Evolutionary conservation across 768 basidiomycete genomes (phyloP).

Genomic region (Neoboletus subvelutipes): DNA sequence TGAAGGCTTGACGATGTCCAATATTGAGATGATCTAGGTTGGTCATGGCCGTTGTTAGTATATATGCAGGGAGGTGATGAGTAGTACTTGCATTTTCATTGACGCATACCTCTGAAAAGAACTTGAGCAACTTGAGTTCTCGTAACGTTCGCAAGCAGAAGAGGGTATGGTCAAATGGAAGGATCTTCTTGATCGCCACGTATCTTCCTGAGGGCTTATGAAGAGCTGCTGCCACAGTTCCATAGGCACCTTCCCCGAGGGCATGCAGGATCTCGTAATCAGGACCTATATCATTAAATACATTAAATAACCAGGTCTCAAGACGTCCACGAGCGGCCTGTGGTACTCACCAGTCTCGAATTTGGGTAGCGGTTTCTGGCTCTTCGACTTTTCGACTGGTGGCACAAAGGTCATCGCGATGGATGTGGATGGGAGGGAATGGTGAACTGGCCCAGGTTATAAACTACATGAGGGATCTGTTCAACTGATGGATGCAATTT

Average conservation of each 20-base stretch:
- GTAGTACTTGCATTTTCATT: slow-evolving; percentile 67
- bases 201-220: slow-evolving; percentile 79
- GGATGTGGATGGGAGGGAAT: not conserved
- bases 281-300: slow-evolving; percentile 44
- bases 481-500: slow-evolving; percentile 10
- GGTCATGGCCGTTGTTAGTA: slow-evolving; percentile 2
- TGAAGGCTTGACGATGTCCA: slow-evolving; percentile 86
- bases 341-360: slow-evolving; percentile 61
- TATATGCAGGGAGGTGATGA: not conserved
- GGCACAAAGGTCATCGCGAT: slow-evolving; percentile 6
- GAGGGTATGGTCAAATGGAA: slow-evolving; percentile 91
- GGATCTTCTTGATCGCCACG: slow-evolving; percentile 95
- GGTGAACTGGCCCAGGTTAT: not conserved
- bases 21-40: slow-evolving; percentile 81
- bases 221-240: slow-evolving; percentile 84
- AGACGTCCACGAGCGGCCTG: not conserved
- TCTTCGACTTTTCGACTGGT: slow-evolving; percentile 37
- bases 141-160: slow-evolving; percentile 88
- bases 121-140: slow-evolving; percentile 87
- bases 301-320: slow-evolving; percentile 8
- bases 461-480: not conserved
- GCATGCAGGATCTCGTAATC: slow-evolving; percentile 73
- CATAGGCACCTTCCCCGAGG: slow-evolving; percentile 87
- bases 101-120: slow-evolving; percentile 76
- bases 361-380: slow-evolving; percentile 64